Evolutionary conservation across 202 grass and related monocot genomes (phyloP).

Genomic region (Bolboschoenoplectus hybrid): DNA sequence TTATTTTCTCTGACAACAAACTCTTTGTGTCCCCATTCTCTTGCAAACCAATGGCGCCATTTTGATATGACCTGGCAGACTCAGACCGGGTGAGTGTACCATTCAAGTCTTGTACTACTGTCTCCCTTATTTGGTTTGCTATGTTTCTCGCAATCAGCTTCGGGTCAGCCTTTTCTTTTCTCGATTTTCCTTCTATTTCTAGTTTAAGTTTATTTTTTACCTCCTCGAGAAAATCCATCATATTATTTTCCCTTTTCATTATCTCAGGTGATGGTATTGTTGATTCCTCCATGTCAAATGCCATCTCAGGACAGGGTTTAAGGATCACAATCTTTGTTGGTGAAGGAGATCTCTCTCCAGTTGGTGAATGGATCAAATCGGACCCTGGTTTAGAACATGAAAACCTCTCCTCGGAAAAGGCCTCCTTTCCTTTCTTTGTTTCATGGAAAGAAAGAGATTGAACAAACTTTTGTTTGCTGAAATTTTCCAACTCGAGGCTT

Average conservation of each 20-base stretch:
- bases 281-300: conserved; percentile 64
- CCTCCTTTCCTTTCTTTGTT: conserved; percentile 48
- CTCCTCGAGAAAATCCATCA: conserved; percentile 82
- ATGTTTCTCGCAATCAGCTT: conserved; percentile 74
- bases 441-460: conserved; percentile 13
- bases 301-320: conserved; percentile 73
- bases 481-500: conserved; percentile 55
- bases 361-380: conserved; percentile 40
- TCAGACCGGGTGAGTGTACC: conserved; percentile 52
- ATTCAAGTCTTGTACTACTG: conserved; percentile 52
- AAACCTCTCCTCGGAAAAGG: conserved; percentile 37
- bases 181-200: conserved; percentile 63
- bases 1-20: conserved; percentile 65
- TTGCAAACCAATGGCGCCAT: conserved; percentile 43
- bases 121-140: conserved; percentile 73
- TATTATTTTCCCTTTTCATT: conserved; percentile 77
- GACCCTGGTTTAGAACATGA: conserved; percentile 14
- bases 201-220: conserved; percentile 75
- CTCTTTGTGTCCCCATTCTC: conserved; percentile 55
- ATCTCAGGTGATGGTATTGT: conserved; percentile 72
- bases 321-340: conserved; percentile 83
- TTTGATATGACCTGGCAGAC: conserved; percentile 62
- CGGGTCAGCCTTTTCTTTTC: conserved; percentile 44
- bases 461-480: conserved; percentile 46
- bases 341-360: conserved; percentile 50